Evolutionary conservation across 108 stramenopile species (phyloP), one percentile per base, ranked within the genome.

Genomic region (Fragilaria radians): DNA sequence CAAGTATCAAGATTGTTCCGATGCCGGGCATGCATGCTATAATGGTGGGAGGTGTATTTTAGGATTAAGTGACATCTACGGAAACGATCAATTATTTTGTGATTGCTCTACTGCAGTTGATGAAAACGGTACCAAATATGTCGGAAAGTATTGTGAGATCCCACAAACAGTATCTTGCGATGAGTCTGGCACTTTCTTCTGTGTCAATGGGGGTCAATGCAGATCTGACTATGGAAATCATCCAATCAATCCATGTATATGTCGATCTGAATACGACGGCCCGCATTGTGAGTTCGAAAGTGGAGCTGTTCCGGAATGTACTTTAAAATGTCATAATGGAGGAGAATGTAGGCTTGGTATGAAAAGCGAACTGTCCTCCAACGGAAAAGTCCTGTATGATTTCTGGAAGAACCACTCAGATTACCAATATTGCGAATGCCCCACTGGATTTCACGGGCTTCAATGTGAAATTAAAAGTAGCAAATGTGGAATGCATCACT

Each of bases 91-190:
- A 31, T 70, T 70, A 26, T 61, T 67, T 55, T 80, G 79, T 52
- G 67, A 80, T 30, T 80, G 79, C 42, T 22, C 48, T 45, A 42
- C 50, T 9, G 71, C 74, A 11, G 50, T 26, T 19, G 63, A 59
- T 23, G 30, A 31, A 0, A 45, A 63, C 32, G 67, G 66, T 1
- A 66, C 46, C 24, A 53, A 61, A 1, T 75, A 75, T 57, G 74
- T 66, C 42, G 79, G 79, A 48, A 80, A 80, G 57, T 75, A 72
- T 36, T 80, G 79, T 57, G 79, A 80, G 49, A 69, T 63, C 4
- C 74, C 68, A 22, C n/a, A n/a, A 3, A 25, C 52, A 28, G 18
- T 53, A 27, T 28, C 22, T 9, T n/a, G 7, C 28, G 52, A 5
- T 28, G 1, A 5, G 2, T 2, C 2, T 25, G 27, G 26, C 19